Evolutionary conservation across 1,284 basidiomycete species (phyloP).

Genomic region (Marasmius oreades): DNA sequence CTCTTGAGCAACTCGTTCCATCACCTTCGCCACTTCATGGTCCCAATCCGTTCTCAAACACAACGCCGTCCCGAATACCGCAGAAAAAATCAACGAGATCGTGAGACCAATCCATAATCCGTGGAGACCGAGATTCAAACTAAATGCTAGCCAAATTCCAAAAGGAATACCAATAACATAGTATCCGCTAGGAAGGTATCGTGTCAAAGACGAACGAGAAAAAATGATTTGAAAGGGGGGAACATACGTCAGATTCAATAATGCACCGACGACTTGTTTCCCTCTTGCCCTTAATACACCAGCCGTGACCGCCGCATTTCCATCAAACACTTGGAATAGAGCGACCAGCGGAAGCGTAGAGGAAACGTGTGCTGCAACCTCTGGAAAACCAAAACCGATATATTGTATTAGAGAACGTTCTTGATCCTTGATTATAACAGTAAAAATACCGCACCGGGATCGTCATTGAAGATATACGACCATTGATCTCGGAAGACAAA

Average conservation of each 20-base stretch:
- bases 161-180: slow-evolving; percentile 65
- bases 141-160: slow-evolving; percentile 64
- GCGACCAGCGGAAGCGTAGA: slow-evolving; percentile 73
- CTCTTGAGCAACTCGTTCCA: slow-evolving; percentile 40
- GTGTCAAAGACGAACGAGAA: background rate
- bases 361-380: slow-evolving; percentile 64
- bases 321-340: slow-evolving; percentile 81
- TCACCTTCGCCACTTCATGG: slow-evolving; percentile 56
- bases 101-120: slow-evolving; percentile 72
- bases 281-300: slow-evolving; percentile 80
- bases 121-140: slow-evolving; percentile 42
- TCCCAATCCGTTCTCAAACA: slow-evolving; percentile 61
- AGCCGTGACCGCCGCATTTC: slow-evolving; percentile 63
- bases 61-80: slow-evolving; percentile 45
- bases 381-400: slow-evolving; percentile 25
- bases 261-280: slow-evolving; percentile 41
- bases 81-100: slow-evolving; percentile 52
- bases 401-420: background rate
- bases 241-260: slow-evolving; percentile 26
- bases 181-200: slow-evolving; percentile 45
- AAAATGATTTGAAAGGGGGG: background rate
- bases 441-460: slow-evolving; percentile 46
- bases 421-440: background rate
- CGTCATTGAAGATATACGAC: slow-evolving; percentile 85
- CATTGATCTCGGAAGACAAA: slow-evolving; percentile 69